Evolutionary conservation across 2,329 filamentous ascomycete genomes (phyloP), one percentile per base, ranked within the genome.

Genomic region (Claviceps spartinae): DNA sequence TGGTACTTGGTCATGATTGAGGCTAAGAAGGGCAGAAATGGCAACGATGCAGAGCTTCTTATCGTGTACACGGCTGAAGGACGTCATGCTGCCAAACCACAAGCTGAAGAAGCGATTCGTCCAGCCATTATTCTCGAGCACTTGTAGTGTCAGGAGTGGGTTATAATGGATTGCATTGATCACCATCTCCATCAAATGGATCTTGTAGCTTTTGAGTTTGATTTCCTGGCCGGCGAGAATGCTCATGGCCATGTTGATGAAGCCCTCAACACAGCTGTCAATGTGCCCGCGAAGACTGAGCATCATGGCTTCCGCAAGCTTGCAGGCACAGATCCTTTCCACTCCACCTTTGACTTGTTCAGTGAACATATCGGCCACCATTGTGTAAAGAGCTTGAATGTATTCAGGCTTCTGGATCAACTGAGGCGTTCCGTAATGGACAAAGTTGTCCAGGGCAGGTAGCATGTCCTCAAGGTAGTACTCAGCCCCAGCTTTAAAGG

Each of bases 101-200:
- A 94, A 73, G 69, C 88, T 95, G 75, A 98, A 98, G 73, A 98
- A 98, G 65, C 94, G 94, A 71, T 97, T 97, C 6, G 93, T 97
- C 91, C 90, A 96, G 55, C 82, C 85, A 62, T 94, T 91, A 50
- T 77, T 72, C 71, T 98, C 93, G n/a, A 98, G 78, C 40, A 95
- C 82, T 56, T 89, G 84, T 22, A 98, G 78, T 24, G 89, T 79
- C 54, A 96, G 76, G 45, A 85, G 71, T 1, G 93, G 90, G 72
- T 95, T 96, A 76, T 98, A 98, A 76, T 97, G 95, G 61, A 97
- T 89, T 52, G 87, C 83, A 69, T 97, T 97, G 74, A 98, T 95
- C 54, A 98, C 83, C 83, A 98, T 94, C 72, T 98, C 93, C 86
- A 98, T 95, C 45, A 98, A 72, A 67, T 98, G 91, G 51, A 97